These are phyloP conservation scores for Penicillium sp. DNA, from an alignment of 2,329 filamentous ascomycete species.

Conservation along the genomic window DNA sequence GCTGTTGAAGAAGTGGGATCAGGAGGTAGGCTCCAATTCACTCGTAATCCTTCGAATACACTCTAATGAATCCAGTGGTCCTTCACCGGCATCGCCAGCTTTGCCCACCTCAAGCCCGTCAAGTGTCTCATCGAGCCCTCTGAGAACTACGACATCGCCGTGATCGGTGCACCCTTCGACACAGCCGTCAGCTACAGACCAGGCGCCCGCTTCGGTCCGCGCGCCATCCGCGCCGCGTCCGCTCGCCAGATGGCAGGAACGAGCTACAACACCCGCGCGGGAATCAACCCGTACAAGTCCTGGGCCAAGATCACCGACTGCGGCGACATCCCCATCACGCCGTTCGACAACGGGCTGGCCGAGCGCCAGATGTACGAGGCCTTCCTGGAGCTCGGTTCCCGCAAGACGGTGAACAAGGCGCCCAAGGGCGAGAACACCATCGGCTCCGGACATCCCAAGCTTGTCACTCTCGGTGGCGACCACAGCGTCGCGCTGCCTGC, in stretches of 20 bases:
- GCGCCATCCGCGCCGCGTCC: slow-evolving; percentile 81
- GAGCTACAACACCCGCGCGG: slow-evolving; percentile 78
- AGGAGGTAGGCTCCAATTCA: slow-evolving; percentile 36
- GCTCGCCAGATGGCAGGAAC: slow-evolving; percentile 75
- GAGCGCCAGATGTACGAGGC: slow-evolving; percentile 80
- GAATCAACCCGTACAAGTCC: slow-evolving; percentile 76
- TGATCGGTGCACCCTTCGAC: slow-evolving; percentile 72
- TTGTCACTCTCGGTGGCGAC: slow-evolving; percentile 71
- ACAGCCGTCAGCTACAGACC: slow-evolving; percentile 70
- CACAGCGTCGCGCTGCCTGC: slow-evolving; percentile 70
- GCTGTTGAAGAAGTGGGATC: slow-evolving; percentile 48
- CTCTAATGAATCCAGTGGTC: slow-evolving; percentile 48
- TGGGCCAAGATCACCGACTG: slow-evolving; percentile 84
- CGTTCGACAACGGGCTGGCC: slow-evolving; percentile 81
- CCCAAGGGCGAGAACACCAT: slow-evolving; percentile 32
- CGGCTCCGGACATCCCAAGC: slow-evolving; percentile 46
- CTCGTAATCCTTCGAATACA: no score
- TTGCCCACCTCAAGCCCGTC: slow-evolving; percentile 67
- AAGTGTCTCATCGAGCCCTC: slow-evolving; percentile 67
- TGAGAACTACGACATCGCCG: slow-evolving; percentile 66
- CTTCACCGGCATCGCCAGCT: slow-evolving; percentile 72
- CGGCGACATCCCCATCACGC: slow-evolving; percentile 83
- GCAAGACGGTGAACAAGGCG: slow-evolving; percentile 37
- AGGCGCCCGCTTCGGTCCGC: slow-evolving; percentile 77
- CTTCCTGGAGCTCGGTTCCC: slow-evolving; percentile 65